Evolutionary conservation across 805 yeast genomes (phyloP).

Genomic region (Candida odintsovae): DNA sequence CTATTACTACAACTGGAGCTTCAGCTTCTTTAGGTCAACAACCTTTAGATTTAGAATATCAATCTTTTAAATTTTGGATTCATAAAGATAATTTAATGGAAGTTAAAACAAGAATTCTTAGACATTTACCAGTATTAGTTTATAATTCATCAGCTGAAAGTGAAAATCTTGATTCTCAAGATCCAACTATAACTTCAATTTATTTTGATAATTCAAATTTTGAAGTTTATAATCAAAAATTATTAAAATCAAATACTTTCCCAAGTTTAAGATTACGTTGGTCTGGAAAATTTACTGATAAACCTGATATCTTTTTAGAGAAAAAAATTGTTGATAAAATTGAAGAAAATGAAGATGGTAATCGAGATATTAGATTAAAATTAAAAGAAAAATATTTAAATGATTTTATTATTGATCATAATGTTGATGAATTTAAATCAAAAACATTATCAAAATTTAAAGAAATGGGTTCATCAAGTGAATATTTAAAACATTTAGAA

Average conservation of each 20-base stretch:
- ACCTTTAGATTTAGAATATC: slow-evolving; percentile 30
- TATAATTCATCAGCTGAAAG: slow-evolving; percentile 45
- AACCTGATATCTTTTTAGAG: slow-evolving; percentile 77
- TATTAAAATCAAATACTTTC: slow-evolving; percentile 59
- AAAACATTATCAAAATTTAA: slow-evolving; percentile 55
- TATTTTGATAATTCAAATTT: slow-evolving; percentile 83
- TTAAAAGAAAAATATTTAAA: slow-evolving; percentile 80
- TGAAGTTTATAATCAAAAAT: slow-evolving; percentile 79
- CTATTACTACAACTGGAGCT: slow-evolving; percentile 22
- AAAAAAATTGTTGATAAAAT: slow-evolving; percentile 63
- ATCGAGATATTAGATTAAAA: slow-evolving; percentile 58
- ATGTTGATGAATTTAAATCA: slow-evolving; percentile 36
- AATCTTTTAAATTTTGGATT: slow-evolving; percentile 88
- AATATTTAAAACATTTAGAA: slow-evolving; percentile 45
- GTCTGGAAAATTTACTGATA: slow-evolving; percentile 77
- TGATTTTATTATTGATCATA: slow-evolving; percentile 56
- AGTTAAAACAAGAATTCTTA: slow-evolving; percentile 88
- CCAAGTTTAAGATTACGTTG: slow-evolving; percentile 84
- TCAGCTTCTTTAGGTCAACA: slow-evolving; percentile 6
- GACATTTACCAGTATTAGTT: slow-evolving; percentile 88
- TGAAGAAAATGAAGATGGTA: slow-evolving; percentile 35
- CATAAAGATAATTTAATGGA: slow-evolving; percentile 98
- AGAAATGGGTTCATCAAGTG: slow-evolving; percentile 52
- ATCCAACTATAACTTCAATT: slow-evolving; percentile 79
- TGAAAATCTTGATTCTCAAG: slow-evolving; percentile 38